Percentiles rank a stretch among this genome's conserved stretches.
Evolutionary conservation across 805 yeast species (phyloP).

Genomic region (Ogataea trehalophila): DNA sequence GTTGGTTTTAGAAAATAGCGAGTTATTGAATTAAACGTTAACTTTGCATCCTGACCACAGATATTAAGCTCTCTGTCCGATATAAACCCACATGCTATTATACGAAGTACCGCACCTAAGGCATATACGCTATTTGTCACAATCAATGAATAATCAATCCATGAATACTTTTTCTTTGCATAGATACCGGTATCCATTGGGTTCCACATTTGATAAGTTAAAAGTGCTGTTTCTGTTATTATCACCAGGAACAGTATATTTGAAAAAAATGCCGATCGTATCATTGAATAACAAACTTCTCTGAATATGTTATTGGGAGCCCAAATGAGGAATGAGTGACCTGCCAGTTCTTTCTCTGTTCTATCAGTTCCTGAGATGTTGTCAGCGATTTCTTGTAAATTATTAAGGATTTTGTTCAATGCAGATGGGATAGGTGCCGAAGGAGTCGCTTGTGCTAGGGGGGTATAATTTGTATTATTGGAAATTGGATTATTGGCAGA

Average conservation of each 20-base stretch:
- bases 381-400: constrained; percentile 1
- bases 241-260: constrained; percentile 34
- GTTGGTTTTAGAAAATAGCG: background rate
- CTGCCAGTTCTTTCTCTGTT: constrained; percentile 13
- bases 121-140: constrained; percentile 55
- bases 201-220: constrained; percentile 53
- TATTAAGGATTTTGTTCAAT: background rate
- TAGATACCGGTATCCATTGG: constrained; percentile 38
- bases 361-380: constrained; percentile 7
- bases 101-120: constrained; percentile 45
- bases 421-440: too few species aligned
- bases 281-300: constrained; percentile 26
- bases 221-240: constrained; percentile 39
- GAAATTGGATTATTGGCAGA: too few species aligned
- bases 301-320: constrained; percentile 32
- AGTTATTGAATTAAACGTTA: background rate
- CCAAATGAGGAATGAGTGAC: constrained; percentile 36
- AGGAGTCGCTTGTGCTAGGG: too few species aligned
- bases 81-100: constrained; percentile 62
- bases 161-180: constrained; percentile 33
- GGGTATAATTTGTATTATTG: too few species aligned
- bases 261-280: constrained; percentile 27
- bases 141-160: constrained; percentile 50
- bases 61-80: background rate
- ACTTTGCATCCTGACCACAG: background rate